phyloP scores from a whole-genome alignment of 2,329 filamentous ascomycete genomes.

The Alternaria rosae region DNA sequence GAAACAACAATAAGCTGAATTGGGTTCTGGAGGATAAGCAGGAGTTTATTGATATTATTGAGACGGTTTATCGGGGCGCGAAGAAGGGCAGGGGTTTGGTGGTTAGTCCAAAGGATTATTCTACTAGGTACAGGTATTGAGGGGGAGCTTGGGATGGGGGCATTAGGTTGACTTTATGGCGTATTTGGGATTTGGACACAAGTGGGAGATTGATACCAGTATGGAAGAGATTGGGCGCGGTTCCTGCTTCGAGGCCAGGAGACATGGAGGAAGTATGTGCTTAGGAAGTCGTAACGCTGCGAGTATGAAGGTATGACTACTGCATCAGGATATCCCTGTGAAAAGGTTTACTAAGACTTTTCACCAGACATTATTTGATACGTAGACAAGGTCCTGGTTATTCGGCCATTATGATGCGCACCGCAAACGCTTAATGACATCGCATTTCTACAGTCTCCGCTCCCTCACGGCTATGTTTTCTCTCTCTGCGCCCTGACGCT shows the following conservation, averaged over 20 bases:
- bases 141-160: conserved; percentile 3
- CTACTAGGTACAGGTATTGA: conserved; percentile 73
- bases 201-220: not conserved
- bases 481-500: not conserved
- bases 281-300: not conserved
- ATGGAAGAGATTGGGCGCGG: not conserved
- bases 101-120: conserved; percentile 88
- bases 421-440: not conserved
- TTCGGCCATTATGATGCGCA: not conserved
- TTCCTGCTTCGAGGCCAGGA: not conserved
- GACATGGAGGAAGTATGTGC: too few relatives aligned
- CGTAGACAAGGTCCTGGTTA: not conserved
- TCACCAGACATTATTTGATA: not conserved
- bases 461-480: not conserved
- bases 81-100: conserved; percentile 98
- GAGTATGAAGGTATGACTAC: not conserved
- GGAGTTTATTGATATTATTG: conserved; percentile 97
- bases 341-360: not conserved
- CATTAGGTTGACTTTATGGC: not conserved
- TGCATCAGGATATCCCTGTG: not conserved
- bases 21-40: conserved; percentile 98
- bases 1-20: conserved; percentile 98
- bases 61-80: conserved; percentile 97
- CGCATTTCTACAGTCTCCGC: not conserved
- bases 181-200: not conserved